These are phyloP conservation scores for Cinnamomum chago DNA, from an alignment of 164 flowering plant genomes.

Conservation along the genomic window DNA sequence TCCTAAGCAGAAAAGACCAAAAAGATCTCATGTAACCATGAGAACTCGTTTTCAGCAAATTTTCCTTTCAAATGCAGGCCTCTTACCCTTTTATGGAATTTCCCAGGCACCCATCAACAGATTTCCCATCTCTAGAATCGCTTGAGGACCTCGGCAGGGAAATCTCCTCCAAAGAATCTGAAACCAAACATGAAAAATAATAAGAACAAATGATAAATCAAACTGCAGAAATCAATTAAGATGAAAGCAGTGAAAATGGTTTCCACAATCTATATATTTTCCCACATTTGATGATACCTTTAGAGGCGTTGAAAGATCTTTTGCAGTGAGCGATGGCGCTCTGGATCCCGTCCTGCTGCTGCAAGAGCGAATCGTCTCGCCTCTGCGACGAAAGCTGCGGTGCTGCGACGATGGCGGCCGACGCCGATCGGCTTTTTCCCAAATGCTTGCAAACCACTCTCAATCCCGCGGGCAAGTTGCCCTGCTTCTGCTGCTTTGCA, in stretches of 20 bases:
- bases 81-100: slow-evolving; percentile 18
- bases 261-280: no score
- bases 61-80: not conserved
- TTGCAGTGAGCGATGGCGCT: slow-evolving; percentile 92
- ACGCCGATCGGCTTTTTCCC: slow-evolving; percentile 74
- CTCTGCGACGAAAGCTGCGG: slow-evolving; percentile 21
- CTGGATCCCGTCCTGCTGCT: slow-evolving; percentile 87
- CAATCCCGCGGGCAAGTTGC: slow-evolving; percentile 46
- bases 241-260: not conserved
- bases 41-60: not conserved
- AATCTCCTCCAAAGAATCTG: slow-evolving; percentile 12
- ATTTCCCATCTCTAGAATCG: not conserved
- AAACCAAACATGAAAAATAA: no score
- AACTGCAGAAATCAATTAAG: no score
- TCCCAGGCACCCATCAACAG: not conserved
- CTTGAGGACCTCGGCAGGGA: not conserved
- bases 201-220: not conserved
- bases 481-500: slow-evolving; percentile 29
- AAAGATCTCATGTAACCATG: not conserved
- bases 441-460: slow-evolving; percentile 63
- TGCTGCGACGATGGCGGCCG: slow-evolving; percentile 40
- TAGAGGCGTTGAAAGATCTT: slow-evolving; percentile 62
- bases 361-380: slow-evolving; percentile 74
- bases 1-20: no score
- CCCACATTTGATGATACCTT: slow-evolving; percentile 32